phyloP scores from a whole-genome alignment of 345 rosid genomes.

The Eutrema japonicum region DNA sequence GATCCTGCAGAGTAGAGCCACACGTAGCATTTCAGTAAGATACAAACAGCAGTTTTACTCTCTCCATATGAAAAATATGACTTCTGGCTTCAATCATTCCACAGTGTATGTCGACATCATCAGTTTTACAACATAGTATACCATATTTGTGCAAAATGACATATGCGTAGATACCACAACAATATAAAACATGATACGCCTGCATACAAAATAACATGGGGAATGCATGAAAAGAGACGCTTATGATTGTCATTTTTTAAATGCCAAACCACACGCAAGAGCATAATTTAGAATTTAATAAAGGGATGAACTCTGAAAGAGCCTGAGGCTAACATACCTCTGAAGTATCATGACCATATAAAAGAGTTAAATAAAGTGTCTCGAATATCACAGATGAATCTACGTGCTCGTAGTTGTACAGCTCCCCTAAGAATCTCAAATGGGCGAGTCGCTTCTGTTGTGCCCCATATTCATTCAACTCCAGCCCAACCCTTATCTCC shows the following conservation, averaged over 20 bases:
- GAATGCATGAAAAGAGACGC: slow-evolving; percentile 13
- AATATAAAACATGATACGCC: background rate
- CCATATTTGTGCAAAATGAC: slow-evolving; percentile 3
- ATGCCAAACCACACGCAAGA: slow-evolving; percentile 26
- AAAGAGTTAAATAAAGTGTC: slow-evolving; percentile 81
- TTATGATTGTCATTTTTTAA: background rate
- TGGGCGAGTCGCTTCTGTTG: slow-evolving; percentile 98
- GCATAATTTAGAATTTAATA: background rate
- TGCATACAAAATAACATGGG: background rate
- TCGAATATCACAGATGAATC: slow-evolving; percentile 98
- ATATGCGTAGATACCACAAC: background rate
- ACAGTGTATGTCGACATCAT: slow-evolving; percentile 5
- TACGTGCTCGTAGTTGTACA: slow-evolving; percentile 95
- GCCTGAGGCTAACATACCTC: slow-evolving; percentile 60
- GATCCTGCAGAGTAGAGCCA: slow-evolving; percentile 9
- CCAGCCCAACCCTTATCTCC: slow-evolving; percentile 95
- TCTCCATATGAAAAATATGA: slow-evolving; percentile 2
- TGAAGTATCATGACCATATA: slow-evolving; percentile 75
- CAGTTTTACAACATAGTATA: slow-evolving; percentile 6
- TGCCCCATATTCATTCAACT: slow-evolving; percentile 93
- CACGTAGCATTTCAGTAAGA: slow-evolving; percentile 5
- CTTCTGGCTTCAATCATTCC: slow-evolving; percentile 21
- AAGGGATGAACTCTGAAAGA: slow-evolving; percentile 22
- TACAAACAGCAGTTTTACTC: slow-evolving; percentile 9
- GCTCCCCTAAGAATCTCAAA: slow-evolving; percentile 96